Conservation (phyloP, 257 asterid genomes). For the Capsicum rhomboideum region DNA sequence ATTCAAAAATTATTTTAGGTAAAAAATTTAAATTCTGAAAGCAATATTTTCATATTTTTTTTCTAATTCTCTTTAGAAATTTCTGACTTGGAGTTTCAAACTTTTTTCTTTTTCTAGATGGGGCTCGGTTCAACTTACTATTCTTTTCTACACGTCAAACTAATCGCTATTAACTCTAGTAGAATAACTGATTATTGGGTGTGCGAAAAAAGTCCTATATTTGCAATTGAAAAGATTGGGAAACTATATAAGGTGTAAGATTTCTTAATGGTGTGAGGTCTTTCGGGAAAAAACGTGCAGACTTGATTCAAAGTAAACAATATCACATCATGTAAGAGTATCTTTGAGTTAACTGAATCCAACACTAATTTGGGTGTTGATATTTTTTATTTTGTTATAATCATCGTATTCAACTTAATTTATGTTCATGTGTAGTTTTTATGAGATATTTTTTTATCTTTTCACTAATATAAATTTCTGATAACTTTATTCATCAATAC, state of each 20-base stretch:
- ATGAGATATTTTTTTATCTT: neutral
- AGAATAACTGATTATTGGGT: neutral
- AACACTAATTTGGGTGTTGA: too few relatives aligned
- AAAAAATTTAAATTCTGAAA: neutral
- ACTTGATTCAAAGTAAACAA: too few relatives aligned
- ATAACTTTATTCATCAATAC: neutral
- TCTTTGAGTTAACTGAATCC: too few relatives aligned
- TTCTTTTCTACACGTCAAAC: neutral
- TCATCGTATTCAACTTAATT: neutral
- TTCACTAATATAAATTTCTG: neutral
- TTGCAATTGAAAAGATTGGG: too few relatives aligned
- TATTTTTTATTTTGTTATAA: neutral
- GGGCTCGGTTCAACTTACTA: neutral
- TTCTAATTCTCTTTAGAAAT: neutral
- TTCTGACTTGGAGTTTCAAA: neutral
- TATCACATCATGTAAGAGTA: too few relatives aligned
- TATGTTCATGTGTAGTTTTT: neutral
- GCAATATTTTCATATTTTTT: neutral
- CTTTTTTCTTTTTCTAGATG: too few relatives aligned
- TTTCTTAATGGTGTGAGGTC: too few relatives aligned
- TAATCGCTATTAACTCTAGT: neutral
- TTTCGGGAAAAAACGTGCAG: too few relatives aligned
- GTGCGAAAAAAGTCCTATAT: neutral
- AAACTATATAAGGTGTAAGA: too few relatives aligned
- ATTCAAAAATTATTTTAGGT: neutral